Evolutionary conservation across 2,329 filamentous ascomycete species (phyloP), one percentile per base, ranked within the genome.

Genomic region (Herpotrichia juniperi): DNA sequence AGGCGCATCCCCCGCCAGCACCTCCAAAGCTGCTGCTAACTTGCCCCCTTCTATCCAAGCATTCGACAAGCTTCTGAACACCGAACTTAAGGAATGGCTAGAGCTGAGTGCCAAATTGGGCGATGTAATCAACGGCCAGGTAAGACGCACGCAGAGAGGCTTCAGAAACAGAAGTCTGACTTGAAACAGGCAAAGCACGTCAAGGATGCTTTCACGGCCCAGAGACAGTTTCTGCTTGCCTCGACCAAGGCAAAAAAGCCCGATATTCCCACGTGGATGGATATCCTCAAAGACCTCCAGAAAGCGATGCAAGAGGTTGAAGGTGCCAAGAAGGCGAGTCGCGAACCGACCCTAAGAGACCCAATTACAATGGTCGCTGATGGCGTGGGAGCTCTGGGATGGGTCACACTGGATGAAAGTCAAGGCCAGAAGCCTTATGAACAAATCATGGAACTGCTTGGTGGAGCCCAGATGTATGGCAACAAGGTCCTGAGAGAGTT

Each of bases 241-340:
- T 86, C 92, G 1, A 93, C 90, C 47, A 94, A 93, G 79, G 88
- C 94, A 19, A 96, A 92, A 82, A 96, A 96, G 78, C 94, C 93
- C 19, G 88, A 94, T 59, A 81, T 89, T 58, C 78, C 84, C 8
- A 79, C 84, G 3, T 90, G 87, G 68, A 86, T 90, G 72, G 87
- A 91, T 57, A 83, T 97, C 17, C 81, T 97, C 59, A 91, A 93
- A 64, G 92, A 93, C 59, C 87, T 96, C 56, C 93, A 96, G 75
- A 86, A 90, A 54, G 86, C 89, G 49, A 88, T 96, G 58, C 87
- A 89, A 66, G 85, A 85, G 42, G 91, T 94, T 49, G 88, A 86
- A 65, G 87, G 90, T 58, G 84, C 96, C 67, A 88, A 91, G 72
- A 92, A 97, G 65, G 82, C 83, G 52, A 96, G 96, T 74, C 86